Base-by-base conservation (phyloP, 2,329 filamentous ascomycete species). In the Mycocentrospora acerina region DNA sequence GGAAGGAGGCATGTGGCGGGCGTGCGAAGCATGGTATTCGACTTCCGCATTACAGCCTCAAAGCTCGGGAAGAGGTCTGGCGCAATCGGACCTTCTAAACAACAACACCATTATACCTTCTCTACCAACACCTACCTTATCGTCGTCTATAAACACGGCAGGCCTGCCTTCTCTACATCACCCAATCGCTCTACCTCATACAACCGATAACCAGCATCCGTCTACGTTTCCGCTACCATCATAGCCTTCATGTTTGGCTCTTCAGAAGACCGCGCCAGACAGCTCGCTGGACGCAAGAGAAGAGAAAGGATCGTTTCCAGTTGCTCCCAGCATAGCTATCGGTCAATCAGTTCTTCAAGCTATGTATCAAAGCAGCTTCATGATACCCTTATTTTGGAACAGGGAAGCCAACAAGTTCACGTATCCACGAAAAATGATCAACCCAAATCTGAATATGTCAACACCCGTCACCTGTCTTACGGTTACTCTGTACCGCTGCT, bases 251-350 rank as follows among this genome's bases (percentile, higher is more conserved):
- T 64, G 60, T 66, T 66, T 16, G 63, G 63, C 7, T 51, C 59
- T 11, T 60, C 57, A 8, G 56, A 66, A 31, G 62, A 66, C 29
- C 55, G 62, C 32, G 63, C 63, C 24, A 56, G 58, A 42, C 60
- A 62, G 42, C 60, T 64, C 28, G 62, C 62, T n/a, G 60, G 53
- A 16, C 58, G 60, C 22, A 52, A 51, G 33, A 51, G 60, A 32
- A 58, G 51, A 44, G 47, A 55, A 9, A 53, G 62, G 7, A 46
- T 56, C 34, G 42, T 37, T 30, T 64, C 57, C 8, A 37, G 26
- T 22, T 48, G 34, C 38, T 58, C 59, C 10, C 34, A 42, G 16
- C 35, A 42, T 8, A 52, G 42, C 30, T 42, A 38, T 39, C 47
- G 43, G 27, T 54, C 53, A 16, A 27, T 35, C 33, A 49, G 38